A percentile compares a stretch with the other conserved stretches of the same genome.
These are phyloP conservation scores for Annona cherimola DNA, from an alignment of 164 flowering plant species.

Conservation along the genomic window DNA sequence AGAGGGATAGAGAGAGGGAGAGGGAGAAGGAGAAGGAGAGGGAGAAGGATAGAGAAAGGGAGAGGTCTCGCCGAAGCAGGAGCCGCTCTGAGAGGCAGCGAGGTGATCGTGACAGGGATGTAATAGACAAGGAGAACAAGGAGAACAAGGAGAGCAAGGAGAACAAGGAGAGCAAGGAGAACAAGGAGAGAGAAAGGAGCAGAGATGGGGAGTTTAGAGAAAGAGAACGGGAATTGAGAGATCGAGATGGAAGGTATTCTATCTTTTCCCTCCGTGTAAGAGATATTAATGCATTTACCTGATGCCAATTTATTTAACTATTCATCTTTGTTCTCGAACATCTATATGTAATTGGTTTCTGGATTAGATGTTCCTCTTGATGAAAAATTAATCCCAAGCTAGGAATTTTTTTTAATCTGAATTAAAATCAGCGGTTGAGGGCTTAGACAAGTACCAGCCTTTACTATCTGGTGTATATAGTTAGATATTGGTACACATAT, in stretches of 20 bases:
- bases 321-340: not conserved
- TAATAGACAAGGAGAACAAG: slow-evolving; percentile 27
- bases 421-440: too few species aligned
- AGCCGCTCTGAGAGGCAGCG: slow-evolving; percentile 30
- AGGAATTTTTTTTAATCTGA: not conserved
- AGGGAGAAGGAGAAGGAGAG: slow-evolving; percentile 16
- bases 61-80: slow-evolving; percentile 50
- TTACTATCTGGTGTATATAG: too few species aligned
- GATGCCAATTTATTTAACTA: not conserved
- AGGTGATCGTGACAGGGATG: slow-evolving; percentile 25
- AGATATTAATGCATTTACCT: not conserved
- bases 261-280: not conserved
- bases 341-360: too few species aligned
- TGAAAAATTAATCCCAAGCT: not conserved
- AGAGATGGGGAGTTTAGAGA: slow-evolving; percentile 43
- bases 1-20: slow-evolving; percentile 37
- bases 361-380: not conserved
- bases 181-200: slow-evolving; percentile 43
- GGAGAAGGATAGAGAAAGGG: slow-evolving; percentile 17
- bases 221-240: slow-evolving; percentile 45
- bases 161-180: slow-evolving; percentile 19
- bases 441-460: too few species aligned
- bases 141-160: slow-evolving; percentile 42
- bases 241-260: slow-evolving; percentile 63
- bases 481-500: too few species aligned